phyloP scores from a whole-genome alignment of 1,139 yeast species.

The Scheffersomyces segobiensis region DNA sequence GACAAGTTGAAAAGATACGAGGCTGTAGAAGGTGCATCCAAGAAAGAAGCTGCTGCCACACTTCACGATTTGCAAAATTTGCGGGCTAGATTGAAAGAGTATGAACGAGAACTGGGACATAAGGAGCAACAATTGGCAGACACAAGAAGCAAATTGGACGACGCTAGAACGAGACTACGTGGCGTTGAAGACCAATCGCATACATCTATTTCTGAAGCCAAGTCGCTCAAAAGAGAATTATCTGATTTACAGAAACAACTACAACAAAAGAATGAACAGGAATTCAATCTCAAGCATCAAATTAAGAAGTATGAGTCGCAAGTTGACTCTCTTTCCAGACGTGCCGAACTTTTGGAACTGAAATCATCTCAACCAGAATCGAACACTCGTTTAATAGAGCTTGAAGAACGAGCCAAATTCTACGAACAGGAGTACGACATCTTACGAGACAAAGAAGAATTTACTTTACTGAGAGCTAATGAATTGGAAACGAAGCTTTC shows the following conservation, averaged over 20 bases:
- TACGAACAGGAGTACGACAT: neutral
- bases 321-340: constrained; percentile 5
- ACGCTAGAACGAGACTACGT: neutral
- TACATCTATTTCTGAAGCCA: neutral
- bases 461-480: neutral
- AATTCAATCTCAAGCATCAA: neutral
- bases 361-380: neutral
- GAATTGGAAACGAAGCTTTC: neutral
- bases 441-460: neutral
- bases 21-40: neutral
- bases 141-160: neutral
- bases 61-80: neutral
- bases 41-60: neutral
- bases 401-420: neutral
- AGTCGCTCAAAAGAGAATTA: neutral
- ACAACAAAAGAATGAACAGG: neutral
- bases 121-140: neutral
- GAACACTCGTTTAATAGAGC: neutral
- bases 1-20: neutral
- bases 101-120: neutral
- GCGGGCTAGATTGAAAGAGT: neutral
- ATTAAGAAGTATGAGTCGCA: constrained; percentile 8
- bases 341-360: constrained; percentile 1
- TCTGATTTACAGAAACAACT: neutral
- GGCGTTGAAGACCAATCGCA: neutral